phyloP scores from a whole-genome alignment of 2,329 filamentous ascomycete genomes.

The Colletotrichum nymphaeae region DNA sequence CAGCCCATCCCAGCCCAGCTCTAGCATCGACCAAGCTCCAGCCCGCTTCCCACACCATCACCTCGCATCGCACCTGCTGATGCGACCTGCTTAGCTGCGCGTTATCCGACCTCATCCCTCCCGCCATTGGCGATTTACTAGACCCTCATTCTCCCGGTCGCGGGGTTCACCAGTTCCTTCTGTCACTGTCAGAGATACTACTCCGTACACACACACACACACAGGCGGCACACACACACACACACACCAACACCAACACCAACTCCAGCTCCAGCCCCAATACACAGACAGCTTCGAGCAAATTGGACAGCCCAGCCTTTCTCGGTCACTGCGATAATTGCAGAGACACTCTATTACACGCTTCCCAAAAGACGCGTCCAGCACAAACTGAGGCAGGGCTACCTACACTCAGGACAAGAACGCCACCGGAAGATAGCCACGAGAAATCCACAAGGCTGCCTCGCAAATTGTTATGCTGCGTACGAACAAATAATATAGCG shows the following conservation, averaged over 20 bases:
- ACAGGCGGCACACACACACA: neutral
- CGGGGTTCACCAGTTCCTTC: neutral
- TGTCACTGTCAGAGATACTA: neutral
- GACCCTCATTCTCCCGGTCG: neutral
- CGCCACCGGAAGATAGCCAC: neutral
- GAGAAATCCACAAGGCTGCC: slow-evolving; percentile 4
- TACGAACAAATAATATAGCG: neutral
- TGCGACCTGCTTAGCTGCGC: slow-evolving; percentile 19
- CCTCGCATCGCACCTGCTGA: slow-evolving; percentile 27
- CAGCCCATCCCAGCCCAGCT: slow-evolving; percentile 16
- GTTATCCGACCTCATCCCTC: slow-evolving; percentile 16
- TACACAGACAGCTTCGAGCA: neutral
- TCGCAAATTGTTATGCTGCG: neutral
- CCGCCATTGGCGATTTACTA: neutral
- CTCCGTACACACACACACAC: neutral
- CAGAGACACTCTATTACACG: neutral
- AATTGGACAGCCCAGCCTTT: neutral
- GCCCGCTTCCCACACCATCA: slow-evolving; percentile 7
- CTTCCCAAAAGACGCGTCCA: neutral
- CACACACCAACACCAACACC: neutral
- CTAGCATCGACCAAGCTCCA: slow-evolving; percentile 4
- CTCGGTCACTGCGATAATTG: neutral
- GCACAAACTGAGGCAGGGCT: neutral
- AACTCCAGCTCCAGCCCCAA: neutral
- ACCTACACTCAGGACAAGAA: neutral